These are phyloP conservation scores for Globisporangium recalcitrans DNA, from an alignment of 352 stramenopile genomes.

Conservation along the genomic window DNA sequence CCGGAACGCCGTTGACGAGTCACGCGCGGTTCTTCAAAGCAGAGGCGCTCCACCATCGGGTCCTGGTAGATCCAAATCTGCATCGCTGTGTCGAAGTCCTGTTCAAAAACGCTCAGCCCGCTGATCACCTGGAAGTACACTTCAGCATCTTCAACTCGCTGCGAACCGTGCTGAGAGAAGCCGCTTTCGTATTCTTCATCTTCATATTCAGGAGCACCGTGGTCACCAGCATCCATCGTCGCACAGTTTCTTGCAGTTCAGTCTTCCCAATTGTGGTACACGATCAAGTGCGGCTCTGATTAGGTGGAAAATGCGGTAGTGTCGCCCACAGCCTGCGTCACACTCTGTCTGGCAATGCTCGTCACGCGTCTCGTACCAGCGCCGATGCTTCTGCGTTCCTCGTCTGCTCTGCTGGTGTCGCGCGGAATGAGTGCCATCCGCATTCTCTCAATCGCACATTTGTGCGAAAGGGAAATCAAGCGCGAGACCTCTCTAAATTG, in stretches of 20 bases:
- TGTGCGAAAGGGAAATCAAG: background rate
- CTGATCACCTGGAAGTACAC: slow-evolving; percentile 1
- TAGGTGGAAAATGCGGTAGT: background rate
- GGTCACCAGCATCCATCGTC: background rate
- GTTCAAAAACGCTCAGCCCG: slow-evolving; percentile 44
- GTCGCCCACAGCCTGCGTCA: background rate
- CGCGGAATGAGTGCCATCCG: background rate
- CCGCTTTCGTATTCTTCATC: background rate
- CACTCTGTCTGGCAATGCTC: background rate
- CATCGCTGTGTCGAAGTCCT: slow-evolving; percentile 69
- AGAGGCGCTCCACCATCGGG: slow-evolving; percentile 35
- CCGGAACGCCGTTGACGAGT: slow-evolving; percentile 9
- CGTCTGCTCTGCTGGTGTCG: background rate
- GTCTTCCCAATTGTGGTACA: background rate
- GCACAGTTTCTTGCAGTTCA: background rate
- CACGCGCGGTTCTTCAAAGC: slow-evolving; percentile 23
- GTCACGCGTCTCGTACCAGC: background rate
- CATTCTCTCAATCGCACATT: background rate
- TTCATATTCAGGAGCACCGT: background rate
- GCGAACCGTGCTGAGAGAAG: background rate
- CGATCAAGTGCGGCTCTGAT: background rate
- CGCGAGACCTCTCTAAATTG: background rate
- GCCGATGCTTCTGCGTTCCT: background rate
- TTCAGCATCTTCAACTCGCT: background rate
- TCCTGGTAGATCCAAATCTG: slow-evolving; percentile 57